Base-by-base conservation (phyloP, 1,139 yeast species). In the Pneumocystis wakefieldiae region DNA sequence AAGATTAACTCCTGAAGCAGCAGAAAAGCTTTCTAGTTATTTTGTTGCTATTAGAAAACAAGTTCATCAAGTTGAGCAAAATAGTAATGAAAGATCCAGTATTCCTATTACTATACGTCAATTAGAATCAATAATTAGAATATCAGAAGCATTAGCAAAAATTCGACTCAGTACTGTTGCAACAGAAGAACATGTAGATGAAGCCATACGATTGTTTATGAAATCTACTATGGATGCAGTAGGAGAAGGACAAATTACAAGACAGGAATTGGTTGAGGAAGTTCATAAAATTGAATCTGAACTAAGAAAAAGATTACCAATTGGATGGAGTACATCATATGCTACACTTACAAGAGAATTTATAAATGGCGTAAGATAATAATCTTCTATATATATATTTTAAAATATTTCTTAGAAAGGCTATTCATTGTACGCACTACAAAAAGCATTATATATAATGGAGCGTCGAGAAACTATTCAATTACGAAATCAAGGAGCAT, bases 171-270 rank as follows among this genome's bases (percentile, higher is more conserved):
- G 86, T 10, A 94, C 97, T 0, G 81, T 90, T 28, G 97, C 97
- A 2, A 82, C 84, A 2, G 94, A 84, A 69, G 86, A 83, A 67
- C 97, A 94, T 72, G 98, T 92, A 17, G 94, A 89, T 71, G 98
- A 94, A 74, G 97, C 97, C 0, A 87, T 94, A 67, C 78, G 99
- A 70, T 76, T 94, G 66, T 94, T 94, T 75, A 87, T 89, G 66
- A 96, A 98, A 0, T 92, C 98, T 0, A 94, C 99, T 0, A 90
- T 94, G 96, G 92, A 90, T 72, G 98, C 98, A 0, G 96, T 94
- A 17, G 87, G 87, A 57, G 94, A 88, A 74, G 95, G 90, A 64
- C 84, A 84, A 58, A 79, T 78, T 29, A 73, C 76, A 71, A 75
- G 81, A 65, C 72, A 80, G 64, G 81, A 81, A 68, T 74, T 86